Conservation (phyloP, 2,329 filamentous ascomycete species). For the Penicillium digitatum region DNA sequence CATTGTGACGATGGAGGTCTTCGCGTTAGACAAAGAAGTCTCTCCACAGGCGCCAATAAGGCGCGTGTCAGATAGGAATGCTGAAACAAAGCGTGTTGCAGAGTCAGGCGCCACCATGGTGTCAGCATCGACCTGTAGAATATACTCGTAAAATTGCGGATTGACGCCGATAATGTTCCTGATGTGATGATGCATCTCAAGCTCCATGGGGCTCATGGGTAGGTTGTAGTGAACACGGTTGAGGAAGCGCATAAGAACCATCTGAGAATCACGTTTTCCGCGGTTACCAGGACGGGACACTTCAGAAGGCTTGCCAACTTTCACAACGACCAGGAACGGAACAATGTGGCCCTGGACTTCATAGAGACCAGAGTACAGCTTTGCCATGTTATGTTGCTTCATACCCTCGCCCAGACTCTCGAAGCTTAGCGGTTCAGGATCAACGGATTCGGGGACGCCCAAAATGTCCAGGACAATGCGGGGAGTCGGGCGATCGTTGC, state of each 20-base stretch:
- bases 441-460: constrained; percentile 86
- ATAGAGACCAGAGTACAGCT: constrained; percentile 95
- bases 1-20: constrained; percentile 92
- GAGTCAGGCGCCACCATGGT: constrained; percentile 89
- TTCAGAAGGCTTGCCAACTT: constrained; percentile 83
- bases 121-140: constrained; percentile 95
- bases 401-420: constrained; percentile 91
- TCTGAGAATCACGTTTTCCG: constrained; percentile 98
- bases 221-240: constrained; percentile 98
- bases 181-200: constrained; percentile 98
- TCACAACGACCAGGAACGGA: constrained; percentile 93
- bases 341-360: constrained; percentile 98
- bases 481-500: constrained; percentile 92
- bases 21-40: constrained; percentile 87
- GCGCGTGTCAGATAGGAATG: constrained; percentile 86
- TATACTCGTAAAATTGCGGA: constrained; percentile 95
- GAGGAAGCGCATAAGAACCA: constrained; percentile 97
- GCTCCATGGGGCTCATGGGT: constrained; percentile 90
- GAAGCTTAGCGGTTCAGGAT: constrained; percentile 94
- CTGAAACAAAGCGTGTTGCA: constrained; percentile 83
- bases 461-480: constrained; percentile 98
- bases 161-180: constrained; percentile 98
- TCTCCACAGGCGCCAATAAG: constrained; percentile 95
- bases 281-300: constrained; percentile 79
- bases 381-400: constrained; percentile 99